phyloP scores from a whole-genome alignment of 163 green algal genomes.

The Coccomyxa subellipsoidea region DNA sequence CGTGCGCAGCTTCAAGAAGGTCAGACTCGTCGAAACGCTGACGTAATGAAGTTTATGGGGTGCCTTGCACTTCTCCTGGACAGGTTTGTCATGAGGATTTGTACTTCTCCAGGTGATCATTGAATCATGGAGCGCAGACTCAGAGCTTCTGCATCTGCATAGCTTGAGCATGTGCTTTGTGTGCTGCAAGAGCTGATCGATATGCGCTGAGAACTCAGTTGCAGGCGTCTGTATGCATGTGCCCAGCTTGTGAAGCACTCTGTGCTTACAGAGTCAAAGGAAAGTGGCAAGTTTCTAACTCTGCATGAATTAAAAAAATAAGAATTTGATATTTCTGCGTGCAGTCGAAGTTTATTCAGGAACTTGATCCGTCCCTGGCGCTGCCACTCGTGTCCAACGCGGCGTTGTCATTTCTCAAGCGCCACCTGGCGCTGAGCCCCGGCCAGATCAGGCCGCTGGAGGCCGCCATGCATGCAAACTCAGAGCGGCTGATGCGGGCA shows the following conservation, averaged over 20 bases:
- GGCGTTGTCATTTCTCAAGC: conserved; percentile 37
- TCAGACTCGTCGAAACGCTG: too few relatives aligned
- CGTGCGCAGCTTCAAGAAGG: conserved; percentile 22
- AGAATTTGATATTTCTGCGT: background rate
- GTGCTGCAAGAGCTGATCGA: too few relatives aligned
- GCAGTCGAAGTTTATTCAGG: background rate
- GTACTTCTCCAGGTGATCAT: too few relatives aligned
- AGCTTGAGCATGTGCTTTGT: too few relatives aligned
- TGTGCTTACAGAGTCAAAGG: too few relatives aligned
- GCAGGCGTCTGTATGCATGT: too few relatives aligned
- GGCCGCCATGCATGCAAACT: background rate
- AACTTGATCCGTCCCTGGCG: background rate
- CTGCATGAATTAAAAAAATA: background rate
- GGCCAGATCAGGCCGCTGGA: background rate
- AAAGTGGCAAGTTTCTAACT: too few relatives aligned
- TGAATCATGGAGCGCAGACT: too few relatives aligned
- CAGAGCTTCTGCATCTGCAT: too few relatives aligned
- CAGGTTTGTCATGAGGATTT: background rate
- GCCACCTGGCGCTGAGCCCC: conserved; percentile 18
- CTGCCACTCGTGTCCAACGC: conserved; percentile 28
- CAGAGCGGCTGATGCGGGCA: background rate
- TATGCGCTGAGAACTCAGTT: too few relatives aligned
- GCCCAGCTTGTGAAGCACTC: too few relatives aligned
- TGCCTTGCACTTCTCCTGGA: background rate
- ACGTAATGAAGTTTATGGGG: too few relatives aligned